Evolutionary conservation across 1,284 basidiomycete genomes (phyloP), one percentile per base, ranked within the genome.

Genomic region (Bondarzewia mesenterica): DNA sequence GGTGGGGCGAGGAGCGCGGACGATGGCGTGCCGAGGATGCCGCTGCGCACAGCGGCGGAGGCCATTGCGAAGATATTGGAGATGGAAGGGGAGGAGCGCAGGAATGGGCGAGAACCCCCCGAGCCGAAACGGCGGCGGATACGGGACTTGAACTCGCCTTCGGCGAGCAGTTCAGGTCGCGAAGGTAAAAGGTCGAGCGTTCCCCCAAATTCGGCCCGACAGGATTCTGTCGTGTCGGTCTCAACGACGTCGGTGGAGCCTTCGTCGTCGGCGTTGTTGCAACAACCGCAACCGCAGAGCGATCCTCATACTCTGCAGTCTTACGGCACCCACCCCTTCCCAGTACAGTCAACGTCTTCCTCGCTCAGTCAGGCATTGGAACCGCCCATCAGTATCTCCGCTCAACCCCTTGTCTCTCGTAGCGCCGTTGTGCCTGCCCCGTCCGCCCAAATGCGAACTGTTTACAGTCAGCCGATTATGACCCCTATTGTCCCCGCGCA

Each of bases 61-160:
- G 54, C 54, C 3, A 51, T 56, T 21, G 54, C 54, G 7, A 56
- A 56, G 52, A 56, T 56, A 10, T 23, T 56, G 23, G 53, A 56
- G 49, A 44, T 52, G 8, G 54, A 56, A 42, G 52, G 29, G 26
- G 54, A 56, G 32, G 54, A 56, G 32, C 50, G 50, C n/a, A 48
- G 53, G n/a, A 50, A 51, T 18, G 53, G 53, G 18, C 53, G 53
- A 10, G 53, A 54, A 23, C 42, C 49, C 15, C 53, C 53, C 22
- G 53, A 51, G 27, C 44, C 50, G 12, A 54, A 54, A 38, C 53
- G 53, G 8, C 42, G 53, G 44, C 52, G 53, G 27, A 46, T 54
- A 16, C 44, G 52, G 37, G 52, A 54, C 10, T 35, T 18, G 5
- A 18, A 40, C 38, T 32, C 20, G 48, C 29, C 6, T 20, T 32